Evolutionary conservation across 2,329 filamentous ascomycete genomes (phyloP).

Genomic region (Bisporella sp.): DNA sequence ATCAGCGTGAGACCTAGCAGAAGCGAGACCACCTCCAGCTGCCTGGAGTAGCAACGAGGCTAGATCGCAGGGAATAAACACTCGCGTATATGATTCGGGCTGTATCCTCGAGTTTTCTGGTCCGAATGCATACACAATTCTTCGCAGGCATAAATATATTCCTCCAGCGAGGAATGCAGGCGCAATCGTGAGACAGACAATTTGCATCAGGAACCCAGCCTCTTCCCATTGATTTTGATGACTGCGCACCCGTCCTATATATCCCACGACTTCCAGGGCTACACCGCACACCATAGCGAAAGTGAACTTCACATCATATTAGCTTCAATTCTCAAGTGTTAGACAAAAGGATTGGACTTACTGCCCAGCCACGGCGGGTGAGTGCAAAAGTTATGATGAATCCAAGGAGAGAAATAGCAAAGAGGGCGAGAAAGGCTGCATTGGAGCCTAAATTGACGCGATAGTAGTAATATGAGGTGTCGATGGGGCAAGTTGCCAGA

Average conservation of each 20-base stretch:
- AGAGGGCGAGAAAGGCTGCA: slow-evolving; percentile 42
- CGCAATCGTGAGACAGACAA: slow-evolving; percentile 55
- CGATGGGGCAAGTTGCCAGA: slow-evolving; percentile 26
- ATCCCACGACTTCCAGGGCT: slow-evolving; percentile 50
- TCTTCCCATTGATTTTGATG: slow-evolving; percentile 45
- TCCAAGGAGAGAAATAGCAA: slow-evolving; percentile 35
- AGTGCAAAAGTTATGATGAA: slow-evolving; percentile 35
- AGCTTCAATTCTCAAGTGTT: too few relatives aligned
- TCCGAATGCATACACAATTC: slow-evolving; percentile 42
- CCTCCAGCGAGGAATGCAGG: slow-evolving; percentile 59
- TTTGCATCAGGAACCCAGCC: slow-evolving; percentile 46
- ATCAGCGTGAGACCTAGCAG: slow-evolving; percentile 36
- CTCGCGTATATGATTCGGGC: slow-evolving; percentile 40
- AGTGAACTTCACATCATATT: slow-evolving; percentile 31
- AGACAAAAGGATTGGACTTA: too few relatives aligned
- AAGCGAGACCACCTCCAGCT: slow-evolving; percentile 51
- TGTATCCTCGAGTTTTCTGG: slow-evolving; percentile 40
- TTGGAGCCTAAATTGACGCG: slow-evolving; percentile 47
- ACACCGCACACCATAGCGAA: slow-evolving; percentile 48
- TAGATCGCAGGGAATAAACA: slow-evolving; percentile 59
- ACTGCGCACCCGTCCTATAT: slow-evolving; percentile 49
- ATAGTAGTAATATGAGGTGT: slow-evolving; percentile 42
- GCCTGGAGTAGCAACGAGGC: slow-evolving; percentile 54
- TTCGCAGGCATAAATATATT: slow-evolving; percentile 54
- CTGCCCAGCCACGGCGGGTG: slow-evolving; percentile 38